Base-by-base conservation (phyloP, 2,329 filamentous ascomycete genomes). In the Penicillium capsulatum region DNA sequence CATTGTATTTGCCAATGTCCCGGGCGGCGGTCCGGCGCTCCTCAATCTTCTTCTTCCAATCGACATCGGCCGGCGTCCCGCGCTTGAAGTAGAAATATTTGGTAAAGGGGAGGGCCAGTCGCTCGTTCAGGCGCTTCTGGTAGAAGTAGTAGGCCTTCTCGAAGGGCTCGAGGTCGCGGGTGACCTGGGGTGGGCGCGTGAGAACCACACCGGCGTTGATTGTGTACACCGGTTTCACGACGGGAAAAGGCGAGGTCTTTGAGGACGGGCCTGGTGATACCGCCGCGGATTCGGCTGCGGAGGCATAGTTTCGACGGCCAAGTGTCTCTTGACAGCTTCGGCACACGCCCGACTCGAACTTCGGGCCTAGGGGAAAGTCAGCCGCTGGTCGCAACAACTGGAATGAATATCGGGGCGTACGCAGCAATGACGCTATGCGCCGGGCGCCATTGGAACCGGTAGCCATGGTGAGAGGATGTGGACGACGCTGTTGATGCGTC, bases 81-180 rank as follows among this genome's bases (percentile, higher is more conserved):
- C 82, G 82, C 73, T 94, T 94, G 78, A 90, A 94, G 76, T 94
- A 98, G 70, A 97, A 92, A 63, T 86, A 86, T 52, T 86, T 81
- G 40, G 85, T 85, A 66, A 97, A 98, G 2, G 90, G 86, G 3
- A 92, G 77, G 14, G 83, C 81, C 36, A 95, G 76, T 30, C 92
- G 86, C 74, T 98, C 92, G 67, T 97, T 95, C 45, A 98, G 77
- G 10, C 92, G 88, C 57, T 91, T 91, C 71, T 98, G 92, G 72
- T 98, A 98, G 64, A 98, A 89, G 74, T 84, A 95, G 70, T 84
- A 97, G 49, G 91, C 77, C 60, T 88, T 85, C 68, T 98, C 92
- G 68, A 98, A 97, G 9, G 86, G 76, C 22, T 85, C 86, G 38
- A 91, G 81, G 45, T 84, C 75, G 52, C 86, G 84, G 17, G 92